These are phyloP conservation scores for Thamnidium elegans DNA, from an alignment of 192 early-diverging fungal genomes.

Conservation along the genomic window DNA sequence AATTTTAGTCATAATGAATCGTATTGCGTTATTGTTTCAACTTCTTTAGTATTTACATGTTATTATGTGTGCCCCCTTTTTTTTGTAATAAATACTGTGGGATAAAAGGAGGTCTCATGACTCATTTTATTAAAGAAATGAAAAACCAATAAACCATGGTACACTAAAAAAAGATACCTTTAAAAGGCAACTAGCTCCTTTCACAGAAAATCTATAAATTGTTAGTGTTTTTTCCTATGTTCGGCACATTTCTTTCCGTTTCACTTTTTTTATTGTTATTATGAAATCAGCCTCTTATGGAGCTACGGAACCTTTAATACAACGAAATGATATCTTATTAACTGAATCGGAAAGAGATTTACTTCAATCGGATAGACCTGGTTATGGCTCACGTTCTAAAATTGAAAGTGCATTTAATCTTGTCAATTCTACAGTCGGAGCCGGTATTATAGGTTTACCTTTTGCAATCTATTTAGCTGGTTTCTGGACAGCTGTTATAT, in stretches of 20 bases:
- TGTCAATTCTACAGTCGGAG: slow-evolving; percentile 69
- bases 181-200: too few relatives aligned
- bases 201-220: neutral
- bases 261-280: neutral
- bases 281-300: slow-evolving; percentile 32
- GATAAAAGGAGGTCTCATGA: too few relatives aligned
- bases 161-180: too few relatives aligned
- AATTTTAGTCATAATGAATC: too few relatives aligned
- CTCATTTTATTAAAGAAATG: too few relatives aligned
- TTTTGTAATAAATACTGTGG: too few relatives aligned
- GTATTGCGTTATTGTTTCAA: too few relatives aligned
- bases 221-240: neutral
- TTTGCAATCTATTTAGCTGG: slow-evolving; percentile 63
- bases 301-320: slow-evolving; percentile 19
- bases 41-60: too few relatives aligned
- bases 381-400: slow-evolving; percentile 39
- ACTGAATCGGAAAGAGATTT: slow-evolving; percentile 27
- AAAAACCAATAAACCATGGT: too few relatives aligned
- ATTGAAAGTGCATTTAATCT: slow-evolving; percentile 57
- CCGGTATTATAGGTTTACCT: slow-evolving; percentile 66
- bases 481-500: slow-evolving; percentile 52
- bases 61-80: too few relatives aligned
- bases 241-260: neutral
- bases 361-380: slow-evolving; percentile 37
- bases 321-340: neutral